These are phyloP conservation scores for Staphylotrichum longicolle DNA, from an alignment of 495 filamentous ascomycete genomes.

Conservation along the genomic window DNA sequence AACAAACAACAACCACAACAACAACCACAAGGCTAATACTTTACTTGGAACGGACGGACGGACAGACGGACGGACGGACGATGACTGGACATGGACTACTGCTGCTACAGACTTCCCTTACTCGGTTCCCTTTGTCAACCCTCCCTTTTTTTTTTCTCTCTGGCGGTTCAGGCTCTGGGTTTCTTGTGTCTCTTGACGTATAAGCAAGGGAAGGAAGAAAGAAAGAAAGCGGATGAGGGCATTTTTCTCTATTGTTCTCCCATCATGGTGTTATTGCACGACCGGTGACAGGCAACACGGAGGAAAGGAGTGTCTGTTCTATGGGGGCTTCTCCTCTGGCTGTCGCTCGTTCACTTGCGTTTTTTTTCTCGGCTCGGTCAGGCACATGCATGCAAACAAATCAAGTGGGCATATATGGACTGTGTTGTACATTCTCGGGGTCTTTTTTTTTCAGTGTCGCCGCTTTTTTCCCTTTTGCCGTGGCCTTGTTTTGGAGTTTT, in stretches of 20 bases:
- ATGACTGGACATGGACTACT: slow-evolving; percentile 12
- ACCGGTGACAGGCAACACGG: too few species aligned
- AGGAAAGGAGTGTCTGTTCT: background rate
- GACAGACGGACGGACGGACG: background rate
- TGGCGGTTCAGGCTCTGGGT: background rate
- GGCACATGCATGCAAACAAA: background rate
- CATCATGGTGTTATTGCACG: too few species aligned
- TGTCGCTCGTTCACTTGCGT: too few species aligned
- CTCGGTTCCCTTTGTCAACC: slow-evolving; percentile 3
- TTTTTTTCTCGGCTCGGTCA: background rate
- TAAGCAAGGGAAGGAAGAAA: background rate
- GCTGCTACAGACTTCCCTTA: slow-evolving; percentile 1
- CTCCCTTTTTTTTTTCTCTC: background rate
- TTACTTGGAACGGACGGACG: background rate
- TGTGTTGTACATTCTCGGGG: background rate
- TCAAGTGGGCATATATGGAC: slow-evolving; percentile 9
- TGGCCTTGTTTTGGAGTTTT: slow-evolving; percentile 3
- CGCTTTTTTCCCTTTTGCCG: background rate
- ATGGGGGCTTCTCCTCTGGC: background rate
- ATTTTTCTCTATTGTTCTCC: too few species aligned
- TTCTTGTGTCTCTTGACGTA: background rate
- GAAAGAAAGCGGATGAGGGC: too few species aligned
- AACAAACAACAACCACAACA: background rate
- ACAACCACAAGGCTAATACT: slow-evolving; percentile 1
- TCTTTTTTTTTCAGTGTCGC: background rate